Evolutionary conservation across 2,329 filamentous ascomycete species (phyloP).

Genomic region (Capronia americana): DNA sequence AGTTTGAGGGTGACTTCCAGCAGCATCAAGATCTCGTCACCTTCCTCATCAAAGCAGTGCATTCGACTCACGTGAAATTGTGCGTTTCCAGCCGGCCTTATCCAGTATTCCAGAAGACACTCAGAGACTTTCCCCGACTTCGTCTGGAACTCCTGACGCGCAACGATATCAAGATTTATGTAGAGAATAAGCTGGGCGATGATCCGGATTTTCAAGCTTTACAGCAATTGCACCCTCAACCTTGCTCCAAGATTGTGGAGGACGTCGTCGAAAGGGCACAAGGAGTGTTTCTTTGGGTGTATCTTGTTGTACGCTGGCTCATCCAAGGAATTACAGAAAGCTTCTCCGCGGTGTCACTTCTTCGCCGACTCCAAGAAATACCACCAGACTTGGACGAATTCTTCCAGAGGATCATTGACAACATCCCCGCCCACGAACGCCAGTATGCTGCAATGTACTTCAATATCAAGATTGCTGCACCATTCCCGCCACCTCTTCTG

Average conservation of each 20-base stretch:
- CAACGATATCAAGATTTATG: not conserved
- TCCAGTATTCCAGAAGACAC: not conserved
- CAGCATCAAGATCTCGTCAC: not conserved
- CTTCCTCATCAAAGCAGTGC: too few species aligned
- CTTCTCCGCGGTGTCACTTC: not conserved
- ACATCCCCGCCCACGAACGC: not conserved
- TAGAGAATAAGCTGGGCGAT: not conserved
- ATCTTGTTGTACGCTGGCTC: not conserved
- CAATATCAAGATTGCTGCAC: not conserved
- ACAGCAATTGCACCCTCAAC: not conserved
- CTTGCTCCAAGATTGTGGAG: not conserved
- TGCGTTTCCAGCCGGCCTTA: not conserved
- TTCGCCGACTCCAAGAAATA: not conserved
- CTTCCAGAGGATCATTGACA: not conserved
- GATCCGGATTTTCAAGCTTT: not conserved
- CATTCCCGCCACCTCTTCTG: not conserved
- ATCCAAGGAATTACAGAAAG: not conserved
- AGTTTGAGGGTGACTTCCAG: not conserved
- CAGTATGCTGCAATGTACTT: not conserved
- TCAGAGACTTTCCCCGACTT: not conserved
- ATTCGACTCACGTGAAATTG: not conserved
- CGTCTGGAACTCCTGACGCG: not conserved
- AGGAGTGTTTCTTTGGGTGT: conserved; percentile 5
- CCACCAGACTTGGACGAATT: conserved; percentile 1
- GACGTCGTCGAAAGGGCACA: not conserved